A percentile compares a stretch with the other conserved stretches of the same genome.
phyloP scores from a whole-genome alignment of 2,329 filamentous ascomycete genomes.

The Botrytis porri region DNA sequence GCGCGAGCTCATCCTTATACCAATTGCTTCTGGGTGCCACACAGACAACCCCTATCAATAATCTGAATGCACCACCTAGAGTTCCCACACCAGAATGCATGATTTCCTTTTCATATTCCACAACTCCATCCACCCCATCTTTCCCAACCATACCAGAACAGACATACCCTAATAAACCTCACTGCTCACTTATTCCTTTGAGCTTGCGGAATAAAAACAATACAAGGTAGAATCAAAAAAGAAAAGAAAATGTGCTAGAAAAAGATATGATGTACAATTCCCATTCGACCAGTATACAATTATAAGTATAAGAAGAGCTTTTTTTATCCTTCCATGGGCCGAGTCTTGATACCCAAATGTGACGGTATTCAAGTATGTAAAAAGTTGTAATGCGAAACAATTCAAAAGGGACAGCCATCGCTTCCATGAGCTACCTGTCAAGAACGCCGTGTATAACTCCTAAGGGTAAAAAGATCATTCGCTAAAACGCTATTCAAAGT shows the following conservation, averaged over 20 bases:
- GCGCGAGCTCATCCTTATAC: slow-evolving; percentile 15
- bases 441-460: slow-evolving; percentile 11
- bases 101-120: background rate
- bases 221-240: slow-evolving; percentile 16
- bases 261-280: slow-evolving; percentile 21
- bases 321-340: slow-evolving; percentile 4
- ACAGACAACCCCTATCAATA: background rate
- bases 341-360: slow-evolving; percentile 14
- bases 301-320: slow-evolving; percentile 17
- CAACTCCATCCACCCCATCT: slow-evolving; percentile 6
- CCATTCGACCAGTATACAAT: slow-evolving; percentile 20
- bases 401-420: background rate
- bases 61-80: background rate
- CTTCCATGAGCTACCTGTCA: slow-evolving; percentile 1
- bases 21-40: slow-evolving; percentile 12
- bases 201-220: background rate
- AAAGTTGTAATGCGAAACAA: slow-evolving; percentile 9
- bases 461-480: slow-evolving; percentile 30
- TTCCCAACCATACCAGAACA: background rate
- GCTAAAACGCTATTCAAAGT: slow-evolving; percentile 41
- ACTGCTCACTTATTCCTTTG: background rate
- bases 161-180: background rate
- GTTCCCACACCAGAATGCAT: slow-evolving; percentile 10
- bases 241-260: background rate
- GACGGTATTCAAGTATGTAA: slow-evolving; percentile 13